Percentiles rank a stretch among this genome's conserved stretches.
These are phyloP conservation scores for Populus tomentosa DNA, from an alignment of 441 rosid species.

Conservation along the genomic window DNA sequence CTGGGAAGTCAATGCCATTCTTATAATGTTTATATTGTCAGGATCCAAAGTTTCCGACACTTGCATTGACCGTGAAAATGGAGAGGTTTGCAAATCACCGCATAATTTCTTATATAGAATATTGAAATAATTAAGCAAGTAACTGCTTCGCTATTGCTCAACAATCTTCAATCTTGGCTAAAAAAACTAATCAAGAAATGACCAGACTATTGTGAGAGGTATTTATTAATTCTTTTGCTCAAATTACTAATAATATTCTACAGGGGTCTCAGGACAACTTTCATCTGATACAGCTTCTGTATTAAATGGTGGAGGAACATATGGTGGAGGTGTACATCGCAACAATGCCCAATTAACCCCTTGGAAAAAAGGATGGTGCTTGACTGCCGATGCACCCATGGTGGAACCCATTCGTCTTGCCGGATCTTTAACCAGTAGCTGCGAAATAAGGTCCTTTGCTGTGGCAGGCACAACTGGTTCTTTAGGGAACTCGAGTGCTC, in stretches of 20 bases:
- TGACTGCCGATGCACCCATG: conserved; percentile 72
- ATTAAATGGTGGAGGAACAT: conserved; percentile 60
- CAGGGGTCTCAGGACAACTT: conserved; percentile 57
- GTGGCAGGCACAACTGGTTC: conserved; percentile 51
- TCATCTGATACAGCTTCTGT: conserved; percentile 56
- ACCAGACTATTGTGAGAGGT: not conserved
- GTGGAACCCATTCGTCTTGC: conserved; percentile 63
- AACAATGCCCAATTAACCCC: conserved; percentile 90
- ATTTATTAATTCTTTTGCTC: not conserved
- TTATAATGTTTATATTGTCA: conserved; percentile 1
- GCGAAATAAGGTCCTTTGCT: conserved; percentile 68
- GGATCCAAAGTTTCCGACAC: conserved; percentile 1
- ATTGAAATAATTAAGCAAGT: not conserved
- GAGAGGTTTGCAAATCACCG: not conserved
- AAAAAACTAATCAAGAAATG: not conserved
- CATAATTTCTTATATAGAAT: not conserved
- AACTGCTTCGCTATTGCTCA: not conserved
- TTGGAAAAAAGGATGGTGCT: conserved; percentile 71
- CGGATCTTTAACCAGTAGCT: conserved; percentile 68
- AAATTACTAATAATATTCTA: conserved; percentile 57
- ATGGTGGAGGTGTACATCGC: conserved; percentile 71
- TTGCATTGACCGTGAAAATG: not conserved
- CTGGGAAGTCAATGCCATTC: not conserved
- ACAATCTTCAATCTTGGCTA: not conserved
- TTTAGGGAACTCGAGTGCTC: conserved; percentile 32